A percentile compares a stretch with the other conserved stretches of the same genome.
These are phyloP conservation scores for Pseudogymnoascus sp. DNA, from an alignment of 2,329 filamentous ascomycete species.

Conservation along the genomic window DNA sequence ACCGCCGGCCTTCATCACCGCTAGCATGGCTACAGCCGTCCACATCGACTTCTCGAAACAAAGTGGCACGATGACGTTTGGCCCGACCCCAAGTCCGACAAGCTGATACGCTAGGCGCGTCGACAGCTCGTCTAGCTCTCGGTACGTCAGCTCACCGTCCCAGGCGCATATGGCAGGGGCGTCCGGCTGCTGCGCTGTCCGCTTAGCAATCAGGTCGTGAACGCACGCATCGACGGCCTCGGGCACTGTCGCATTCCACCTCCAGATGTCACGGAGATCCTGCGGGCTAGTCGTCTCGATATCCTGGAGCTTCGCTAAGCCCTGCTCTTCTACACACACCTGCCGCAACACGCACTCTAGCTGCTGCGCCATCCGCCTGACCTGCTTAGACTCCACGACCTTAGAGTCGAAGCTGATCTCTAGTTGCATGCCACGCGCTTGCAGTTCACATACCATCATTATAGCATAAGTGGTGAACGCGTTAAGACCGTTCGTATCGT, in stretches of 20 bases:
- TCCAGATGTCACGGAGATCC: constrained; percentile 8
- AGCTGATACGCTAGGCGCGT: neutral
- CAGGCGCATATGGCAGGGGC: constrained; percentile 19
- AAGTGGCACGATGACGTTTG: constrained; percentile 13
- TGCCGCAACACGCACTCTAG: no score
- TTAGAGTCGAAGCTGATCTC: no score
- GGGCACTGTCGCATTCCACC: constrained; percentile 15
- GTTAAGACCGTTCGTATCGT: no score
- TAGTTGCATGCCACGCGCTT: no score
- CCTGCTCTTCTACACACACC: no score
- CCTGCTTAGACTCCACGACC: no score
- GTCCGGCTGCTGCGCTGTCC: constrained; percentile 13
- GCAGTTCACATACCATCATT: no score
- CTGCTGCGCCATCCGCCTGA: no score
- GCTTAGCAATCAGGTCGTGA: constrained; percentile 19
- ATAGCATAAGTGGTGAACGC: no score
- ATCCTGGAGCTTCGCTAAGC: no score
- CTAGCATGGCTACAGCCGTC: constrained; percentile 19
- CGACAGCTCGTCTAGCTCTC: constrained; percentile 8
- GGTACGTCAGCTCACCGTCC: no score
- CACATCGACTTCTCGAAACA: constrained; percentile 19
- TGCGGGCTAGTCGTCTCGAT: neutral
- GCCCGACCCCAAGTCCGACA: constrained; percentile 9
- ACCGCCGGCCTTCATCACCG: constrained; percentile 17
- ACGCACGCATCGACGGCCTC: constrained; percentile 14